Base-by-base conservation (phyloP, 345 rosid genomes). In the Hypericum androsaemum region DNA sequence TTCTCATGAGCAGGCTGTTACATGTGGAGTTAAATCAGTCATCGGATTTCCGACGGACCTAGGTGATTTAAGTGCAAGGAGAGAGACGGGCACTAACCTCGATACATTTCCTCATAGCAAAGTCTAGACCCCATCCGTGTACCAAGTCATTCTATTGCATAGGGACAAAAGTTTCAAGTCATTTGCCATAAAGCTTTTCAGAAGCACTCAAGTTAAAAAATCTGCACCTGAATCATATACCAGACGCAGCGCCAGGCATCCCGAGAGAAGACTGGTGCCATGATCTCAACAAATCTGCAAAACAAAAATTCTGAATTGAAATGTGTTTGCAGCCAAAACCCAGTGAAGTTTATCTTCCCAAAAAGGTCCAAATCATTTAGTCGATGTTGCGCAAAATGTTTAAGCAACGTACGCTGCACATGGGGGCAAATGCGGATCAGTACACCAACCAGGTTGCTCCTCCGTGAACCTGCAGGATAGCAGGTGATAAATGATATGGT, bases 211-310 rank as follows among this genome's bases (percentile, higher is more conserved):
- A 46, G 50, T 32, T 46, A 5, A 13, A 10, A 1, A 46, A 22
- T 22, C 8, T 47, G 44, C 52, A 73, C 98, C 94, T 88, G 97
- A 78, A 92, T 75, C 98, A 92, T 81, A 64, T 88, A 66, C 96
- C 98, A 92, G 53, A 81, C 89, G 65, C 98, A 88, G 3, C 88
- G 89, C 97, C 98, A 92, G 43, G 97, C 97, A 42, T 78, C 71
- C 39, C 79, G 88, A 60, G 97, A 88, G 68, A 92, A 92, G 47
- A 92, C 95, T 7, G 97, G 77, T 57, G 98, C 97, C 98, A 92
- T 92, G 60, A 92, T 88, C 79, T 92, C 97, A 0, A 92, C 98
- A 53, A 92, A 92, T 57, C 98, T 92, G 83, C 15, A n/a, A 22
- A 22, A 22, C 32, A 22, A 22, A 22, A 22, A 22, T 22, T 22